These are phyloP conservation scores for Zygosaccharomyces pseudobailii DNA, from an alignment of 1,139 yeast genomes.

Conservation along the genomic window DNA sequence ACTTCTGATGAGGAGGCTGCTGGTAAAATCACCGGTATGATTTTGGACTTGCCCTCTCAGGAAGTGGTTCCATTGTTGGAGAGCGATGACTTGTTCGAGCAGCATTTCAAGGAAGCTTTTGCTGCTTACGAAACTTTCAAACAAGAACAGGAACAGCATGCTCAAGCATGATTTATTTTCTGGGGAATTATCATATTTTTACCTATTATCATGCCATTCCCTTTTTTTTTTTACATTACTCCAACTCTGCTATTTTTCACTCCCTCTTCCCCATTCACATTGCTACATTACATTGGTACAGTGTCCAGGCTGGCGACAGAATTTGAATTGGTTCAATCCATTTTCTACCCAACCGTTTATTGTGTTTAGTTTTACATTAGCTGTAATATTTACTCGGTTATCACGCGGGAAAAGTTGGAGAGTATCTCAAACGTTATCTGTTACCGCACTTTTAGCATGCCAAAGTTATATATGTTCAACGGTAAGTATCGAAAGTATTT, in stretches of 20 bases:
- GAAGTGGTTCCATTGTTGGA: conserved; percentile 86
- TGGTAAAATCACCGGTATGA: conserved; percentile 99
- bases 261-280: neutral
- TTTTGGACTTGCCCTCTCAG: conserved; percentile 89
- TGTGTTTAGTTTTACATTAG: conserved; percentile 3
- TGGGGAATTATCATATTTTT: neutral
- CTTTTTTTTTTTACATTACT: neutral
- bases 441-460: neutral
- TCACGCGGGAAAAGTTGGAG: neutral
- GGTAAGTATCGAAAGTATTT: neutral
- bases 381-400: conserved; percentile 1
- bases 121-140: conserved; percentile 88
- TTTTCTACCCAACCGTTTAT: neutral
- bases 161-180: neutral
- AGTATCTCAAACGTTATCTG: too few relatives aligned
- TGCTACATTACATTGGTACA: neutral
- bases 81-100: conserved; percentile 84
- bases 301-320: neutral
- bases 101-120: conserved; percentile 92
- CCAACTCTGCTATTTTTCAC: neutral
- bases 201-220: neutral
- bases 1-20: conserved; percentile 95
- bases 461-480: too few relatives aligned
- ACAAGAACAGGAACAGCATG: conserved; percentile 35
- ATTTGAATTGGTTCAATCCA: conserved; percentile 2